Base-by-base conservation (phyloP, 495 filamentous ascomycete species). In the Entonaema liquescens region DNA sequence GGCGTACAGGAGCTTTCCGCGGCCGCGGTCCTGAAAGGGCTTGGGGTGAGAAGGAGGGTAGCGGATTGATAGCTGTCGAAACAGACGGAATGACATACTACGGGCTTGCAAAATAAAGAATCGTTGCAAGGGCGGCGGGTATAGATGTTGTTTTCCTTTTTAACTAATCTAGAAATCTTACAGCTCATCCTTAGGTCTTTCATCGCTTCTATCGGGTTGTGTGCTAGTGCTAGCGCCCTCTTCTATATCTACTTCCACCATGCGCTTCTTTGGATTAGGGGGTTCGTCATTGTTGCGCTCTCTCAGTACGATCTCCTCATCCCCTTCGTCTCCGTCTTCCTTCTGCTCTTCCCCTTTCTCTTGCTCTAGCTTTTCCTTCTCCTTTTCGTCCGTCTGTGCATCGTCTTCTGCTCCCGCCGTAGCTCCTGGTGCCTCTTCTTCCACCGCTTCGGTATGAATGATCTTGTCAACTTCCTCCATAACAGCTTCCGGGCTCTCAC, bases 221-320 rank as follows among this genome's bases (percentile, higher is more conserved):
- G 25, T 23, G 38, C 56, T 33, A 53, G 73, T 86, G 87, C 65
- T 88, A 33, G 31, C 5, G 31, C 31, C 42, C 21, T 23, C 17
- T 47, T 47, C 19, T 47, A 47, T 21, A 21, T 47, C 42, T 23
- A 47, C 88, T 77, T 95, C 92, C 84, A 89, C 93, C 88, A 95
- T 91, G 77, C 92, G 83, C 81, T 97, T 97, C 83, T 91, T 95
- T 15, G 91, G 84, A 80, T 94, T 94, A 28, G 83, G 81, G 23
- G 77, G 70, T 61, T 83, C 83, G 49, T 83, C 82, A 42, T 79
- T 75, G 61, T 78, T 76, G 35, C 85, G 83, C 53, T 84, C 82
- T 29, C 84, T 80, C 50, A 80, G 73, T 23, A 83, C 77, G 28
- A 77, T 79, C 61, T 83, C 83, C 35, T 82, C n/a, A 60, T 4